Percentiles rank a stretch among this genome's conserved stretches.
Evolutionary conservation across 306 rosid genomes (phyloP).

Genomic region (Gillenia trifoliata): DNA sequence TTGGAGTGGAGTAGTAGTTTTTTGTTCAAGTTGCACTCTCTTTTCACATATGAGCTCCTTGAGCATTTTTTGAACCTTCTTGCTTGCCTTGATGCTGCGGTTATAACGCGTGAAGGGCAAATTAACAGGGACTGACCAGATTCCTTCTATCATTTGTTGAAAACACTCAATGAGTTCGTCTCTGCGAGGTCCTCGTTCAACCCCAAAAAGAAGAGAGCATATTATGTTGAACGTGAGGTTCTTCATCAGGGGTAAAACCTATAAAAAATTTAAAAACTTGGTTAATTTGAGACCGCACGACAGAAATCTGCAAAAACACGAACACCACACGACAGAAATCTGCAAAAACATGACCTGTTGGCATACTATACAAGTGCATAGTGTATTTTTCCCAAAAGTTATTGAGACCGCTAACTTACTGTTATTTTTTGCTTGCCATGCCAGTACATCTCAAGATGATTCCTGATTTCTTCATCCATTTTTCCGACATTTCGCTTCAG

Average conservation of each 20-base stretch:
- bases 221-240: slow-evolving; percentile 70
- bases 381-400: too few species aligned
- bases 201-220: slow-evolving; percentile 58
- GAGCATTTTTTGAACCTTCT: slow-evolving; percentile 39
- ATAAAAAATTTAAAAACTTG: not conserved
- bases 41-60: slow-evolving; percentile 39
- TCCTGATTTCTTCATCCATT: slow-evolving; percentile 55
- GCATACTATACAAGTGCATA: too few species aligned
- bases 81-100: slow-evolving; percentile 54
- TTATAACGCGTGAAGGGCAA: slow-evolving; percentile 65
- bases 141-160: slow-evolving; percentile 44
- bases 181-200: slow-evolving; percentile 55
- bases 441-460: slow-evolving; percentile 66
- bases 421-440: slow-evolving; percentile 47
- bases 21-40: slow-evolving; percentile 32
- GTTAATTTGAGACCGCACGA: too few species aligned
- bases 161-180: slow-evolving; percentile 35
- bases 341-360: too few species aligned
- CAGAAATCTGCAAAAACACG: too few species aligned
- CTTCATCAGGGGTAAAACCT: slow-evolving; percentile 77
- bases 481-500: slow-evolving; percentile 53
- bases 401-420: slow-evolving; percentile 17
- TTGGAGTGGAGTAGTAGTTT: slow-evolving; percentile 32
- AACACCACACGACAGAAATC: too few species aligned
- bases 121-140: slow-evolving; percentile 65